Conservation (phyloP, 2,329 filamentous ascomycete genomes). For the Blastomyces silverae region DNA sequence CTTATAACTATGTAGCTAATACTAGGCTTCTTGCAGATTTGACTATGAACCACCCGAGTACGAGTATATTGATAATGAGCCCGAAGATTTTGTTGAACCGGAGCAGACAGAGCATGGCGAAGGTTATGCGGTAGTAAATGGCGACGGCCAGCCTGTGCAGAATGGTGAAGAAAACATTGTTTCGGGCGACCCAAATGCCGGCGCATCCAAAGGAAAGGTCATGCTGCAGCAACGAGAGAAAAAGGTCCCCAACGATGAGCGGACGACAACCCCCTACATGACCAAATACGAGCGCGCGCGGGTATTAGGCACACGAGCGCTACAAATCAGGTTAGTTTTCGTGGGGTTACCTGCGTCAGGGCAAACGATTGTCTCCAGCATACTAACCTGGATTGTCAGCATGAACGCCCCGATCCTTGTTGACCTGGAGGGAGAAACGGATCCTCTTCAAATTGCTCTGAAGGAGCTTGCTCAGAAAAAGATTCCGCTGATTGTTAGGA, state of each 20-base stretch:
- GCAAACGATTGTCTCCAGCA: background rate
- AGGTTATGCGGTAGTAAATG: conserved; percentile 48
- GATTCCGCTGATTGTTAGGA: conserved; percentile 88
- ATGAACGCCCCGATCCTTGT: conserved; percentile 97
- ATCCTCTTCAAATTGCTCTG: conserved; percentile 93
- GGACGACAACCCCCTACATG: conserved; percentile 95
- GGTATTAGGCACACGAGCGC: conserved; percentile 82
- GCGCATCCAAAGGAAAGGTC: conserved; percentile 43
- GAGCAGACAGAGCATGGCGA: conserved; percentile 51
- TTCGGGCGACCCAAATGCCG: conserved; percentile 48
- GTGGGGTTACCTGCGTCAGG: background rate
- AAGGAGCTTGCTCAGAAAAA: conserved; percentile 98
- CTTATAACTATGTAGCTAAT: conserved; percentile 7
- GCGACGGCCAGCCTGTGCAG: conserved; percentile 44
- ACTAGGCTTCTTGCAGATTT: conserved; percentile 29
- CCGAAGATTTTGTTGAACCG: conserved; percentile 52
- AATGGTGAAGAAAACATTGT: conserved; percentile 40
- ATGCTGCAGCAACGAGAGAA: conserved; percentile 61
- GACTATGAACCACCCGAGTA: conserved; percentile 54
- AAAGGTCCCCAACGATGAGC: conserved; percentile 81
- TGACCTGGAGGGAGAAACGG: conserved; percentile 93
- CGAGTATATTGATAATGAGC: conserved; percentile 61
- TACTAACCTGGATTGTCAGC: conserved; percentile 45
- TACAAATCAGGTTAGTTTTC: conserved; percentile 78
- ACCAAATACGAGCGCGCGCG: conserved; percentile 97